A percentile compares a stretch with the other conserved stretches of the same genome.
Evolutionary conservation across 805 yeast species (phyloP).

Genomic region (Schwanniomyces polymorphus): DNA sequence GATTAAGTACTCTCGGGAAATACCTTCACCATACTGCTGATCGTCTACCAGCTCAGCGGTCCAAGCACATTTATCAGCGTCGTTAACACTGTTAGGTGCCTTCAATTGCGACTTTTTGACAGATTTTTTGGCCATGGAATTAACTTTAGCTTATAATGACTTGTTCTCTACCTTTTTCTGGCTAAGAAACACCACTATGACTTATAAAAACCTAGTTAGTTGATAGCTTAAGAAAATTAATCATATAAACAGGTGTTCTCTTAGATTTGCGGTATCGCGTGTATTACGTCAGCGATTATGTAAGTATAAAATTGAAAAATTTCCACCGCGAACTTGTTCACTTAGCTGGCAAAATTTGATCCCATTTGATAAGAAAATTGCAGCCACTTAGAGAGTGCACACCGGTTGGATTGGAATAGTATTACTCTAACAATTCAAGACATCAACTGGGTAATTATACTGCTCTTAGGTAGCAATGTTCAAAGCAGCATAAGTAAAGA

Average conservation of each 20-base stretch:
- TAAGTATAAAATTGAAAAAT: background rate
- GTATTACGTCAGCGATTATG: background rate
- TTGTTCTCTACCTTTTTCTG: background rate
- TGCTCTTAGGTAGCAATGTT: no score
- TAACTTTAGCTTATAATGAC: background rate
- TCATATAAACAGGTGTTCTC: background rate
- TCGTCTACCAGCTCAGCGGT: slow-evolving; percentile 45
- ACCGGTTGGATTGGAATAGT: no score
- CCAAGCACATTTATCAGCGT: background rate
- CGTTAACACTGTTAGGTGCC: background rate
- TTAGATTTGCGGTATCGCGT: background rate
- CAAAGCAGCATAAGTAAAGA: no score
- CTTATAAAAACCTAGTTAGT: background rate
- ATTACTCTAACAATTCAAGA: no score
- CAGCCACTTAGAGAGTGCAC: no score
- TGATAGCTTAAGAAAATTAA: background rate
- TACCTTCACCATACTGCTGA: slow-evolving; percentile 45
- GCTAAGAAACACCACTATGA: background rate
- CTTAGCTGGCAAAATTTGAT: no score
- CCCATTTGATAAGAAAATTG: no score
- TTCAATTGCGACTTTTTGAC: background rate
- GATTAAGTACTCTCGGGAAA: slow-evolving; percentile 52
- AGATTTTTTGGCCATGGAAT: slow-evolving; percentile 3
- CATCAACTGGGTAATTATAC: no score
- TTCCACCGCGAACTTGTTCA: no score